Evolutionary conservation across 1,284 basidiomycete species (phyloP).

Genomic region (Earliella scabrosa): DNA sequence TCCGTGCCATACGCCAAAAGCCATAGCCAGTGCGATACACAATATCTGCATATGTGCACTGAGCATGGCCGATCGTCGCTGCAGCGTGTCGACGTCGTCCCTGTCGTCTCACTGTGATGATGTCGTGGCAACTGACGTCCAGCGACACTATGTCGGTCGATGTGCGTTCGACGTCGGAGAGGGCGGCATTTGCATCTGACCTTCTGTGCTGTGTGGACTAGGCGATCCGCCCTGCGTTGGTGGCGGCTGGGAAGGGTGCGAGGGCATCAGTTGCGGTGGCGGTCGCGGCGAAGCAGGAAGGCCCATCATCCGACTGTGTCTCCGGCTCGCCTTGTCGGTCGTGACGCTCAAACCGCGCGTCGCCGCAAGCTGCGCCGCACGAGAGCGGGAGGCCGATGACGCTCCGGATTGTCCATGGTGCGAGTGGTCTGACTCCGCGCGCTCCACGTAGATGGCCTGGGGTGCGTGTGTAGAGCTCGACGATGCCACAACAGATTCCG

Average conservation of each 20-base stretch:
- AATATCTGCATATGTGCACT: neutral
- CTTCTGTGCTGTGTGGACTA: slow-evolving; percentile 5
- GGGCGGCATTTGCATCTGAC: slow-evolving; percentile 13
- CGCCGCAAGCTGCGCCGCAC: slow-evolving; percentile 66
- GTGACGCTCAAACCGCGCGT: slow-evolving; percentile 71
- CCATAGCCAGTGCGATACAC: neutral
- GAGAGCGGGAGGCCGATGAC: slow-evolving; percentile 40
- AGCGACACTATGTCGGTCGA: slow-evolving; percentile 26
- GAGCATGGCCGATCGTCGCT: slow-evolving; percentile 10
- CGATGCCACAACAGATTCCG: slow-evolving; percentile 48
- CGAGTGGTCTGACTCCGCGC: slow-evolving; percentile 23
- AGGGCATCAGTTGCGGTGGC: slow-evolving; percentile 19
- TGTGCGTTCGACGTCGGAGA: slow-evolving; percentile 21
- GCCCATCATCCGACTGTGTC: slow-evolving; percentile 63
- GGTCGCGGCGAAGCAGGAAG: slow-evolving; percentile 52
- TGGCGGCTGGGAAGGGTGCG: slow-evolving; percentile 21
- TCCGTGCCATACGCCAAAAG: neutral
- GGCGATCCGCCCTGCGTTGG: slow-evolving; percentile 1
- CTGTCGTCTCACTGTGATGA: neutral
- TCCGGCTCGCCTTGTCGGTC: slow-evolving; percentile 56
- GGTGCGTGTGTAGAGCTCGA: slow-evolving; percentile 41
- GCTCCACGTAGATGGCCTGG: slow-evolving; percentile 17
- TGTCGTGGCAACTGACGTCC: neutral
- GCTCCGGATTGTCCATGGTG: slow-evolving; percentile 20
- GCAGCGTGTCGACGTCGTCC: neutral